Base-by-base conservation (phyloP, 2,329 filamentous ascomycete species). In the Colletotrichum caudatum region DNA sequence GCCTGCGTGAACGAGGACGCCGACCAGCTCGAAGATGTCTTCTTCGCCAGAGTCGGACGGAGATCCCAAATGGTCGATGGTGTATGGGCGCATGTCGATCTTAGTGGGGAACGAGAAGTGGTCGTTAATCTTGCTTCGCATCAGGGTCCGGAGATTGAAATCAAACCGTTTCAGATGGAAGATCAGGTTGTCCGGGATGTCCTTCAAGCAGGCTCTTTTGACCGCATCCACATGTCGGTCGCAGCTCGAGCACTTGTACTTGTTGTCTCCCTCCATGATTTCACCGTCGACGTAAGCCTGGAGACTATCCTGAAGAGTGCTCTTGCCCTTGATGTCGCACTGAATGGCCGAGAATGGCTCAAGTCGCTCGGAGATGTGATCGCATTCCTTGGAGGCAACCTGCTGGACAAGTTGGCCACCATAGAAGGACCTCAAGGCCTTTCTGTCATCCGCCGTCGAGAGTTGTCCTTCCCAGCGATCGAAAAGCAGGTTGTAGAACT, bases 221-320 rank as follows among this genome's bases (percentile, higher is more conserved):
- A 98, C 94, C 26, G 96, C 96, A 81, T 98, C 93, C 20, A 99
- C 96, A 76, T 96, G 93, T 14, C 90, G 89, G 73, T 94, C 93
- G 79, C 96, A 99, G 5, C 90, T 92, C 39, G 94, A 95, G 82
- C 96, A 99, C 75, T 97, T 97, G 85, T 98, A 99, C 82, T 97
- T 98, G 84, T 99, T 98, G 77, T 97, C 94, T 75, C 97, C 96
- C 85, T 97, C 94, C 92, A 99, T 95, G 46, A 96, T 91, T 81
- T 99, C 96, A 5, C 96, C 96, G 78, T 97, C 93, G 16, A 98
- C 94, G 79, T 97, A 98, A n/a, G 95, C 94, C 76, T 94, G 91
- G 18, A 99, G 85, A 78, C 96, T 98, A 75, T 98, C 94, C 76
- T 94, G 87, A 1, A 99, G 87, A 41, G 86, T 92, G 29, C 85